Base-by-base conservation (phyloP, 345 rosid species). In the Syzygium aromaticum region DNA sequence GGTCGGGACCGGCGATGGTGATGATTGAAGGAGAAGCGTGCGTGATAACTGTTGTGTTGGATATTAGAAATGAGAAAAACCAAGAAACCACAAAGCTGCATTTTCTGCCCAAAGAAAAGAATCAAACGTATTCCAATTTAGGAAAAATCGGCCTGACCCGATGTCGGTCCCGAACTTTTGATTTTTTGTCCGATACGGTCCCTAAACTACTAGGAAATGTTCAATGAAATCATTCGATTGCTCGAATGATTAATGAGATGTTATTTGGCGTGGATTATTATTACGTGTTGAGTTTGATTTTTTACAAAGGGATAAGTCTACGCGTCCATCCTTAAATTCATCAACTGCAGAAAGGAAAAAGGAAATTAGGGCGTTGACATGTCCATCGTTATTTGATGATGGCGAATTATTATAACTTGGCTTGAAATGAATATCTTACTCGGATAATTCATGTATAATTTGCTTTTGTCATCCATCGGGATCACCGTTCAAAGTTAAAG, bases 161-260 rank as follows among this genome's bases (percentile, higher is more conserved):
- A 43, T 6, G 46, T 33, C 11, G 3, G 25, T 0, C 7, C 11
- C 27, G 30, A 23, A 57, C 46, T 23, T 4, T 57, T 57, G 0
- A 0, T 11, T 17, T 2, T 16, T 67, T 38, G 5, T 38, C 38
- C 27, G 2, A 0, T 38, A 1, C 1, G 0, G 1, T 67, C 0
- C 2, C 1, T 19, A 1, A 17, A 73, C 5, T 73, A 33, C 10
- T 9, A 0, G 5, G 33, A 73, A 17, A 33, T 19, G 9, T 67
- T 33, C 0, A 33, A 19, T 0, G 2, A 0, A 67, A 2, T 67
- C 3, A 8, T 67, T 67, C 22, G 7, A 11, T 59, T 27, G 30
- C 64, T 61, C 5, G 4, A 61, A 3, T 6, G 0, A 13, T 2
- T 30, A 30, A 15, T 17, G 2, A 0, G 2, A 5, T 11, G 4